Conservation (phyloP, 1,139 yeast genomes). For the Blastobotrys malaysiensis region DNA sequence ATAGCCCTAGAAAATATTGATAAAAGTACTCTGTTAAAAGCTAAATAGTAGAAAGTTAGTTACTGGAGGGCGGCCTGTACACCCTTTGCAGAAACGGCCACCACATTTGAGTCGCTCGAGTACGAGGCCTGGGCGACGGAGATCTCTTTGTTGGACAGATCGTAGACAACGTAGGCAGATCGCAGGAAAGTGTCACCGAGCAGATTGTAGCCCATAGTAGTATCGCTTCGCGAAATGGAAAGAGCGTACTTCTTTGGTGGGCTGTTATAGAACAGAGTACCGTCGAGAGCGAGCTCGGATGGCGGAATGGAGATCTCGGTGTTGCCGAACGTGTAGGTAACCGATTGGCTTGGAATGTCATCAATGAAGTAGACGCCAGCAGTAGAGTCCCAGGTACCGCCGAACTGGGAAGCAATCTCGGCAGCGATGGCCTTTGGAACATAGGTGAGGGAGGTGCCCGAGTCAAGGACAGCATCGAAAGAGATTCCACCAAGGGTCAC, state of each 20-base stretch:
- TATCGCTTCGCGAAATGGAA: constrained; percentile 21
- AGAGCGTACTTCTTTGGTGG: constrained; percentile 13
- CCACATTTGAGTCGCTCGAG: constrained; percentile 9
- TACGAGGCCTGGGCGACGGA: constrained; percentile 53
- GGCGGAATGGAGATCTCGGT: constrained; percentile 39
- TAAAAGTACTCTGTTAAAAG: no score
- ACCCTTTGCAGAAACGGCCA: neutral
- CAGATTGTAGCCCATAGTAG: constrained; percentile 29
- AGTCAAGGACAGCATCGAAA: constrained; percentile 35
- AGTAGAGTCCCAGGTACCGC: constrained; percentile 15
- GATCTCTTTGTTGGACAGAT: constrained; percentile 55
- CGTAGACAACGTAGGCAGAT: constrained; percentile 68
- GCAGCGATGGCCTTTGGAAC: constrained; percentile 20
- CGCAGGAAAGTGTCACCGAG: constrained; percentile 71
- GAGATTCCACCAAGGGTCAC: constrained; percentile 15
- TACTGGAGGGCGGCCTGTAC: neutral
- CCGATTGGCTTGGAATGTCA: constrained; percentile 16
- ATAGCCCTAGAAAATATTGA: no score
- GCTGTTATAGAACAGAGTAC: constrained; percentile 8
- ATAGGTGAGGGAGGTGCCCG: constrained; percentile 32
- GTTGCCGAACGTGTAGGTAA: constrained; percentile 20
- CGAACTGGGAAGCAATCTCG: constrained; percentile 18
- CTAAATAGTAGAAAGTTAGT: neutral
- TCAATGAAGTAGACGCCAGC: constrained; percentile 6
- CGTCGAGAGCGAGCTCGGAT: constrained; percentile 27